phyloP scores from a whole-genome alignment of 116 monocot genomes.

The Zostera marina region DNA sequence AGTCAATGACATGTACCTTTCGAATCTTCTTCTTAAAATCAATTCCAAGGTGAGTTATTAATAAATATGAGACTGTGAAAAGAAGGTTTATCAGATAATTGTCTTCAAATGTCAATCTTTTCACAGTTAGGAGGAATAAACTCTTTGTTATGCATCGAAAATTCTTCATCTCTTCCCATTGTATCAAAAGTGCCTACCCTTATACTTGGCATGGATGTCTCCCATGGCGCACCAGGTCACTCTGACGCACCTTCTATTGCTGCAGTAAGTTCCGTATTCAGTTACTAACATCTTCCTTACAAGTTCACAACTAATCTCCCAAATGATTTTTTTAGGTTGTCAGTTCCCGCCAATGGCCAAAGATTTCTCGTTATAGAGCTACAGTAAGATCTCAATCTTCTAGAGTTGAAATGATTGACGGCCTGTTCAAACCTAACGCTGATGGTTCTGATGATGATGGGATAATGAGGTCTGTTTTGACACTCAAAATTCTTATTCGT shows the following conservation, averaged over 20 bases:
- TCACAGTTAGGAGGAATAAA: slow-evolving; percentile 85
- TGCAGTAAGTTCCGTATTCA: slow-evolving; percentile 35
- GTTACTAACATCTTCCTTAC: background rate
- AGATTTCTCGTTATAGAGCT: slow-evolving; percentile 79
- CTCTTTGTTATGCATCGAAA: slow-evolving; percentile 52
- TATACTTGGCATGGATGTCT: slow-evolving; percentile 98
- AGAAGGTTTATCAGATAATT: too few species aligned
- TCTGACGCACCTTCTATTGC: slow-evolving; percentile 95
- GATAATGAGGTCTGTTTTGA: slow-evolving; percentile 34
- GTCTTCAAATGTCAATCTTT: background rate
- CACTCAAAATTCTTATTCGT: background rate
- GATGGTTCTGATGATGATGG: slow-evolving; percentile 42
- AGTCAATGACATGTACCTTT: slow-evolving; percentile 86
- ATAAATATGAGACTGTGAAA: too few species aligned
- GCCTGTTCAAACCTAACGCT: slow-evolving; percentile 59
- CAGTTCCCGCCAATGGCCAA: slow-evolving; percentile 85
- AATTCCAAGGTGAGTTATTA: slow-evolving; percentile 65
- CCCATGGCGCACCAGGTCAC: slow-evolving; percentile 86
- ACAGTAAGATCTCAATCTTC: slow-evolving; percentile 78
- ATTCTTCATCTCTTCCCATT: slow-evolving; percentile 24
- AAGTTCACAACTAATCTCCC: background rate
- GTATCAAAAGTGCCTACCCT: slow-evolving; percentile 54
- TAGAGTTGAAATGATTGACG: slow-evolving; percentile 90
- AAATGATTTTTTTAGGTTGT: slow-evolving; percentile 41
- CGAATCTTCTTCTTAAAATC: slow-evolving; percentile 79